Conservation (phyloP, 192 early-diverging fungal species). For the Dissophora globulifera region DNA sequence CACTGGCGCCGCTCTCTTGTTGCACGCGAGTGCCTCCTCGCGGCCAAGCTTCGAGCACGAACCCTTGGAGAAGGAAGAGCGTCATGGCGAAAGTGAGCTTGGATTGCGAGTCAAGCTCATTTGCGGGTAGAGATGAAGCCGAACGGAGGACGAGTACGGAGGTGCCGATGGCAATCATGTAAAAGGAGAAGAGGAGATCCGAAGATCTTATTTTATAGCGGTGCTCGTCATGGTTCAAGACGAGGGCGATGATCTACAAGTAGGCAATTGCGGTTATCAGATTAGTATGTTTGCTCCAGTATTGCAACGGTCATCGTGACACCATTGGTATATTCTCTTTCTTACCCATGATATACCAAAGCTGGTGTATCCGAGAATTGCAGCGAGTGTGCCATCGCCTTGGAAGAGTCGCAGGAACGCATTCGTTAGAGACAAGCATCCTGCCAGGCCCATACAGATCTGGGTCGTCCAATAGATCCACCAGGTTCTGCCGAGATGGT, state of each 20-base stretch:
- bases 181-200: slow-evolving; percentile 21
- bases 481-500: slow-evolving; percentile 20
- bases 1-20: slow-evolving; percentile 11
- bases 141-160: neutral
- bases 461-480: slow-evolving; percentile 42
- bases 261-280: neutral
- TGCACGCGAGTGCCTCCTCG: slow-evolving; percentile 14
- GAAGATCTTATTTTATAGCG: slow-evolving; percentile 30
- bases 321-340: neutral
- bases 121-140: neutral
- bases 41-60: slow-evolving; percentile 33
- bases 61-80: neutral
- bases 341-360: slow-evolving; percentile 30
- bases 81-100: neutral
- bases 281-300: neutral
- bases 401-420: neutral
- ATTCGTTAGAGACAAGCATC: neutral
- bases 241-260: slow-evolving; percentile 4
- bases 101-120: neutral
- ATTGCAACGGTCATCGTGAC: neutral
- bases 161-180: neutral
- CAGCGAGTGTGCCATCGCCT: neutral
- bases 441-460: neutral
- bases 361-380: slow-evolving; percentile 10
- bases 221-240: slow-evolving; percentile 19